Conservation (phyloP, 148 eudicot species). For the Arctostaphylos glauca region DNA sequence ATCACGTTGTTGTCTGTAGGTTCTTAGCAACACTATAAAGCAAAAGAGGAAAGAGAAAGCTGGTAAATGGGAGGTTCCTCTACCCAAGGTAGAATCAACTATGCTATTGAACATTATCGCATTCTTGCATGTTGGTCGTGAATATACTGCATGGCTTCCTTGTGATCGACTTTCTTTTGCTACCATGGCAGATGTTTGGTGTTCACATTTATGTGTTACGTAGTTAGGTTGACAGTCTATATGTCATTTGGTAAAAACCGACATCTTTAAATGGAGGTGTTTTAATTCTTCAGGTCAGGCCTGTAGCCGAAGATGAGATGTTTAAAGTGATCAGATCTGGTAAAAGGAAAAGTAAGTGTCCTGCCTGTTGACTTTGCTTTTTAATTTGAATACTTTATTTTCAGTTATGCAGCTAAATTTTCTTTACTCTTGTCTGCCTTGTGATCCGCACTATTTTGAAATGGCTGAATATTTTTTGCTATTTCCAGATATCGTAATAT, state of each 20-base stretch:
- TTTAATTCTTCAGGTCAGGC: constrained; percentile 67
- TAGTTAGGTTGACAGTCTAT: neutral
- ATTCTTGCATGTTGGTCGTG: neutral
- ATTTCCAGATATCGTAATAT: neutral
- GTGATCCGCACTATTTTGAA: neutral
- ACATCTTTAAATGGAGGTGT: neutral
- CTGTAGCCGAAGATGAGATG: constrained; percentile 99
- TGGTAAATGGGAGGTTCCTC: constrained; percentile 98
- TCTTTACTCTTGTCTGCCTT: neutral
- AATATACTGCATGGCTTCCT: neutral
- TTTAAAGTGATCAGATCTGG: constrained; percentile 87
- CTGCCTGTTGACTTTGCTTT: neutral
- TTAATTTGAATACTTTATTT: neutral
- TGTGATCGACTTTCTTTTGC: neutral
- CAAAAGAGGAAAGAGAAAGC: constrained; percentile 98
- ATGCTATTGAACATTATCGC: neutral
- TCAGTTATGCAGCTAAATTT: neutral
- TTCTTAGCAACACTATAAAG: constrained; percentile 90
- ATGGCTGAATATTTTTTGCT: neutral
- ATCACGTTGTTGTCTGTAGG: constrained; percentile 34
- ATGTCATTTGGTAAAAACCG: neutral
- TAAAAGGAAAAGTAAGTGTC: constrained; percentile 83
- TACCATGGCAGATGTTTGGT: neutral
- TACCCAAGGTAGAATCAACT: constrained; percentile 67
- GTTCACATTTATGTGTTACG: neutral